These are phyloP conservation scores for Eugenia klotzschiana DNA, from an alignment of 441 rosid species.

Conservation along the genomic window DNA sequence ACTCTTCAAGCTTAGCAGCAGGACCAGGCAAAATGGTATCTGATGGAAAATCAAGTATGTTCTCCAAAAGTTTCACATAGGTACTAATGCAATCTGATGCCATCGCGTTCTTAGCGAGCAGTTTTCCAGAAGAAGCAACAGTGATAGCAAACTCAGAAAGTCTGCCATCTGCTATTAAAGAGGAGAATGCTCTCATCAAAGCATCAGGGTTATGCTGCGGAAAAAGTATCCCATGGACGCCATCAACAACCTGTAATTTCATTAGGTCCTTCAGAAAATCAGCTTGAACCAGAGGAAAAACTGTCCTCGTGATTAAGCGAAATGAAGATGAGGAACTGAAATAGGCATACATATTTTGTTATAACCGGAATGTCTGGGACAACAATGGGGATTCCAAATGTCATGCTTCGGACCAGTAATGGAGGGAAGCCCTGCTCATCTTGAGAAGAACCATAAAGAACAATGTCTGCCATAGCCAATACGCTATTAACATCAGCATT, in stretches of 20 bases:
- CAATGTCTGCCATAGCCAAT: constrained; percentile 72
- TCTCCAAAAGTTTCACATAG: constrained; percentile 77
- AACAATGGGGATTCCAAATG: constrained; percentile 63
- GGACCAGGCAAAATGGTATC: constrained; percentile 60
- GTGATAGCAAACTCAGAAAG: constrained; percentile 62
- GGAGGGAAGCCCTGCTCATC: constrained; percentile 91
- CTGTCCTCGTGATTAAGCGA: constrained; percentile 1
- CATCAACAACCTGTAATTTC: constrained; percentile 54
- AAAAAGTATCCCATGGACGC: constrained; percentile 54
- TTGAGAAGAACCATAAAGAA: constrained; percentile 86
- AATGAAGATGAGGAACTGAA: constrained; percentile 1
- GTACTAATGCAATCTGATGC: constrained; percentile 67
- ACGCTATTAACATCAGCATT: constrained; percentile 59
- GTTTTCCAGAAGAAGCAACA: constrained; percentile 70
- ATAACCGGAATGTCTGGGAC: constrained; percentile 70
- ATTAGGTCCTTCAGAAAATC: constrained; percentile 1
- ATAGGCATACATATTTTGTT: constrained; percentile 58
- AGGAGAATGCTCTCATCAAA: constrained; percentile 62
- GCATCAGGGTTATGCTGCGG: constrained; percentile 55
- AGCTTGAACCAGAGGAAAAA: not conserved
- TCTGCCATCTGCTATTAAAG: constrained; percentile 59
- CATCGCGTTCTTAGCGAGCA: constrained; percentile 64
- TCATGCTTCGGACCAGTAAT: constrained; percentile 79
- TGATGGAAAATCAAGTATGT: constrained; percentile 62
- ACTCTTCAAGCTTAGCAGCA: constrained; percentile 45